Evolutionary conservation across 192 early-diverging fungal genomes (phyloP), one percentile per base, ranked within the genome.

Genomic region (Coemansia sp.): DNA sequence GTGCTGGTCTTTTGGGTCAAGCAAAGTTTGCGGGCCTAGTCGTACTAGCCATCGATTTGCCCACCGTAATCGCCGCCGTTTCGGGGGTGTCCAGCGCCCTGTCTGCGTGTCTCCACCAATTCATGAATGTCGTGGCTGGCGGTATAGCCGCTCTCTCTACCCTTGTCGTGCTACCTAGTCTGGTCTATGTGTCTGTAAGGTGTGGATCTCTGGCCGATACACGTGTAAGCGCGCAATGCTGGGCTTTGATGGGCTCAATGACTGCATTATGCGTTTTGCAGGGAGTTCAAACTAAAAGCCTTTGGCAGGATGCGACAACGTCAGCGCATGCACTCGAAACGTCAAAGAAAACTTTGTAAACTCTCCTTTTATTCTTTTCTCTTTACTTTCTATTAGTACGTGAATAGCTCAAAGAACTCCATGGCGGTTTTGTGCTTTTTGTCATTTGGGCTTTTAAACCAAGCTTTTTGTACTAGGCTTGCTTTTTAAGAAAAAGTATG

Each of bases 1-100:
- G 41, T 20, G 63, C 70, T 1, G 60, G 64, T 2, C 1, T 34
- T 5, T 51, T 62, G 24, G 65, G 74, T 12, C 10, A 40, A 20
- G 36, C 42, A n/a, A 36, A 60, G 1, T 13, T 70, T 49, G 64
- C 46, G 5, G 74, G 74, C 13, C 46, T 44, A 18, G 55, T 60
- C n/a, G 40, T 57, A 20, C 12, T 54, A 8, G 70, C 63, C 36
- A 29, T 38, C 51, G 70, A 71, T n/a, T n/a, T 71, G 47, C 70
- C 70, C 11, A 15, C 33, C 27, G 24, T 71, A 15, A 31, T 15
- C 13, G 49, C 62, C 15, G 62, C 70, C 15, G 63, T 12, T 22
- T 46, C 70, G 11, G 61, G 20, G 43, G 42, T 49, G 44, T 24
- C 31, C 15, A 15, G 15, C 44, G 22, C 63, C 7, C 2, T 47